Evolutionary conservation across 345 rosid species (phyloP), one percentile per base, ranked within the genome.

Genomic region (Atalantia buxifolia): DNA sequence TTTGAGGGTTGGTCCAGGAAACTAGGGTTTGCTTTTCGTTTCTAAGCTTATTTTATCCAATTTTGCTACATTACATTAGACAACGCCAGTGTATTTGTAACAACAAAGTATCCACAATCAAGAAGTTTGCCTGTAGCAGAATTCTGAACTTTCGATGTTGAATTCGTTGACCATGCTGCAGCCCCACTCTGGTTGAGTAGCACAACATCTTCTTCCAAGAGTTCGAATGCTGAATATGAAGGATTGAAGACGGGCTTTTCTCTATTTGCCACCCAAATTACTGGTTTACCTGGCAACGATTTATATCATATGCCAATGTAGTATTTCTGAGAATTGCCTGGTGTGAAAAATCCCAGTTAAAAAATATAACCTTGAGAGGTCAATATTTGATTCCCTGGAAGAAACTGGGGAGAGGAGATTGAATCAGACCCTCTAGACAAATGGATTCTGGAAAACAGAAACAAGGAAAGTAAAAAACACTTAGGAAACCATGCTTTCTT

Each of bases 291-390:
- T 4, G 85, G 53, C 5, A 81, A 38, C 7, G 30, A 31, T 16
- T 76, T 79, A 66, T 76, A 84, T 81, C 36, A 35, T 35, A 35
- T 35, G 36, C 36, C 36, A 35, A 35, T 35, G 36, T 35, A 5
- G 24, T 72, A 50, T 40, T 73, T 79, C 18, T 25, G 68, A 36
- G 82, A 55, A 42, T 68, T 71, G 33, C 84, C 83, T 45, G 77
- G 83, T 55, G 25, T 79, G 77, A 84, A 79, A 73, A 79, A 85
- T 42, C 87, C 87, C 24, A 85, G 77, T 13, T 35, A 63, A 67
- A 82, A 82, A 82, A 2, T 0, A 30, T 6, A 76, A 38, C 42
- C 42, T 9, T 38, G 12, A 38, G 12, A 38, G 8, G 42, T 9
- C 9, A 38, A 38, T 74, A 8, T n/a, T 33, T 82, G 78, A 66